Conservation (phyloP, 139 green algal genomes). For the Chlorella sp. region DNA sequence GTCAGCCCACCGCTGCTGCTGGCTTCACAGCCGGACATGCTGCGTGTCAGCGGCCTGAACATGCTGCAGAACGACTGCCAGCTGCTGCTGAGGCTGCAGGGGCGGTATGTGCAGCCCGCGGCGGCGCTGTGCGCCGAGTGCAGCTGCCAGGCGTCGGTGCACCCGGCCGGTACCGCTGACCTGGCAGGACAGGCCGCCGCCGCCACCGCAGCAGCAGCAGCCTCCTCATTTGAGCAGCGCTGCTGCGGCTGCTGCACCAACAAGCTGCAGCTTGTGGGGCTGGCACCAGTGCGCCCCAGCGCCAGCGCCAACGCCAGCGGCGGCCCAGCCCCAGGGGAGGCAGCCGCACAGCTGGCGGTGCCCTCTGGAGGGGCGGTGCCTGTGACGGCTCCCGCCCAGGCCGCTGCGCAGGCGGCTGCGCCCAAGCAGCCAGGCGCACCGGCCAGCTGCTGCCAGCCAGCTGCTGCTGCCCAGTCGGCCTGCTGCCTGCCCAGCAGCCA, state of each 20-base stretch:
- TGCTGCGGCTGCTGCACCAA: constrained; percentile 46
- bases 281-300: not conserved
- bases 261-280: constrained; percentile 28
- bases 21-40: not conserved
- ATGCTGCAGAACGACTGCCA: constrained; percentile 43
- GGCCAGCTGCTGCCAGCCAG: constrained; percentile 3
- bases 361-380: no score
- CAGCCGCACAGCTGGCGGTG: no score
- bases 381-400: no score
- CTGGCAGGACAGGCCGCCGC: not conserved
- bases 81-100: constrained; percentile 50
- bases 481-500: not conserved
- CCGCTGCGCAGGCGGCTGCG: not conserved
- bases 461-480: not conserved
- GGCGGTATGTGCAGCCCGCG: constrained; percentile 42
- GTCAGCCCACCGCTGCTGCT: constrained; percentile 25
- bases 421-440: not conserved
- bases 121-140: constrained; percentile 29
- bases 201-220: no score
- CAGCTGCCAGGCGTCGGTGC: constrained; percentile 16
- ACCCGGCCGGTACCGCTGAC: not conserved
- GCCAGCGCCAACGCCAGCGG: not conserved
- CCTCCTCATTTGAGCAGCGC: constrained; percentile 16
- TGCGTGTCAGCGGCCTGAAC: constrained; percentile 37
- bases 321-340: not conserved